These are phyloP conservation scores for Cucurbita pepo DNA, from an alignment of 306 rosid species.

Conservation along the genomic window DNA sequence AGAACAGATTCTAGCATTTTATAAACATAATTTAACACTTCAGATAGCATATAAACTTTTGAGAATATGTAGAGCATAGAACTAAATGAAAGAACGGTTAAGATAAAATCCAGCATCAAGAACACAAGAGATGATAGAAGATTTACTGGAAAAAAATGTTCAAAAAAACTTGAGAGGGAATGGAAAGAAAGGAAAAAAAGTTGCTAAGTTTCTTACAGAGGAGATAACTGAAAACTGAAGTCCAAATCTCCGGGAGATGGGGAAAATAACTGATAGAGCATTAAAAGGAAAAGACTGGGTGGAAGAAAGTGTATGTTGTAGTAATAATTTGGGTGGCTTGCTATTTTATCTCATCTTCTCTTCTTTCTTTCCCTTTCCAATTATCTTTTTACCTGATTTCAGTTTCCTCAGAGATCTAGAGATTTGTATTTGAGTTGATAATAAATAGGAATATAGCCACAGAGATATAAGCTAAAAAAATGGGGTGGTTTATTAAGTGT, in stretches of 20 bases:
- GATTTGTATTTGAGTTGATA: neutral
- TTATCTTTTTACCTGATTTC: neutral
- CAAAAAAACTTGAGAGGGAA: neutral
- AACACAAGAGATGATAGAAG: neutral
- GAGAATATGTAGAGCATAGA: neutral
- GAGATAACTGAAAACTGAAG: neutral
- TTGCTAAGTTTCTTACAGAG: neutral
- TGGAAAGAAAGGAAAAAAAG: neutral
- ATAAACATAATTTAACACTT: neutral
- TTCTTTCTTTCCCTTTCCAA: neutral
- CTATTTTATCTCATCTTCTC: neutral
- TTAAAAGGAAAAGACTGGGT: neutral
- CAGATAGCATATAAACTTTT: neutral
- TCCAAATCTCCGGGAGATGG: neutral
- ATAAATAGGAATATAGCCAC: neutral
- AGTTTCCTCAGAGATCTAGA: neutral
- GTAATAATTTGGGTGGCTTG: neutral
- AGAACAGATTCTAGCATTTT: neutral
- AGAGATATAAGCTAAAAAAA: neutral
- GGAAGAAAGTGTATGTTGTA: neutral
- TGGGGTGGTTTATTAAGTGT: neutral
- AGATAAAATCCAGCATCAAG: neutral
- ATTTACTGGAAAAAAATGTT: neutral
- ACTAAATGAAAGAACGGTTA: neutral
- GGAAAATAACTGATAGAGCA: neutral